A percentile compares a stretch with the other conserved stretches of the same genome.
Conservation (phyloP, 768 basidiomycete species). For the Podaxis sp. region DNA sequence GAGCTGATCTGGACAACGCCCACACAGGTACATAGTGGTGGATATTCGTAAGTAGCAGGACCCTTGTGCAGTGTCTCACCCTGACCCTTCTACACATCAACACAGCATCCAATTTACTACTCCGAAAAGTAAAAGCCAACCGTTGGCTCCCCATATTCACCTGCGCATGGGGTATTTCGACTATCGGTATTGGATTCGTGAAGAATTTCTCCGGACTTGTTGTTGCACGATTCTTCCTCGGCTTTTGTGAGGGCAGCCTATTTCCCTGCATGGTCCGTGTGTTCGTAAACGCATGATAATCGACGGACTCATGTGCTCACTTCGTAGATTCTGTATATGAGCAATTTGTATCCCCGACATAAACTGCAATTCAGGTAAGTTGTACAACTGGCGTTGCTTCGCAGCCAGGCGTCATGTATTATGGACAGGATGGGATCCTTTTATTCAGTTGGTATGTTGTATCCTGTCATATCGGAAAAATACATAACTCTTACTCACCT, state of each 20-base stretch:
- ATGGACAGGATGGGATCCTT: constrained; percentile 34
- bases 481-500: constrained; percentile 29
- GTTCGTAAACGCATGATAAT: no score
- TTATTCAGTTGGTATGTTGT: constrained; percentile 34
- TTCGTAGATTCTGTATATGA: constrained; percentile 33
- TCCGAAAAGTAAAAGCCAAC: constrained; percentile 2
- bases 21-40: not conserved
- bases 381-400: no score
- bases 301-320: not conserved
- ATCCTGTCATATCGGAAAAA: constrained; percentile 25
- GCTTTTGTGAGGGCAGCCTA: constrained; percentile 30
- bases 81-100: not conserved
- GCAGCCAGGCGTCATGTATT: no score
- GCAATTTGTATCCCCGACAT: constrained; percentile 33
- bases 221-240: constrained; percentile 26
- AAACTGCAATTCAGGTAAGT: constrained; percentile 24
- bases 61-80: not conserved
- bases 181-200: constrained; percentile 24
- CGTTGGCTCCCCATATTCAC: constrained; percentile 7
- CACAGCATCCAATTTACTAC: constrained; percentile 2
- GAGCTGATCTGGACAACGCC: not conserved
- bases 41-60: constrained; percentile 1
- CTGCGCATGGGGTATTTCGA: constrained; percentile 4
- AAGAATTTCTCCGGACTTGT: constrained; percentile 26
- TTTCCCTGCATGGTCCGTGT: constrained; percentile 31